Evolutionary conservation across 2,329 filamentous ascomycete species (phyloP).

Genomic region (Fonsecaea pugnacius): DNA sequence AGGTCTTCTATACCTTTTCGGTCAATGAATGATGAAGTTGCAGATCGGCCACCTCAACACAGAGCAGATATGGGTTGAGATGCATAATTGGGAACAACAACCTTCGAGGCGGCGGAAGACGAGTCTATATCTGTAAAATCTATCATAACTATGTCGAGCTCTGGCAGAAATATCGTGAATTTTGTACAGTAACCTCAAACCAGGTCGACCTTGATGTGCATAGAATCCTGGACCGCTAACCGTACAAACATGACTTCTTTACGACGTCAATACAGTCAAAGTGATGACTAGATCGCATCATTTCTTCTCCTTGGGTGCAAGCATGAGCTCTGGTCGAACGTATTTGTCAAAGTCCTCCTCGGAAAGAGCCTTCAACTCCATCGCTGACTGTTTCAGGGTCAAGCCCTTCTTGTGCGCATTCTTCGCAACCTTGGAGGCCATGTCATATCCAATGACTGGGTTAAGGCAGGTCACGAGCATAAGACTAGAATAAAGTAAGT

Average conservation of each 20-base stretch:
- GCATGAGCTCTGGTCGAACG: slow-evolving; percentile 93
- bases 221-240: neutral
- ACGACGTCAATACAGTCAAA: neutral
- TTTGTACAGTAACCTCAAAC: slow-evolving; percentile 8
- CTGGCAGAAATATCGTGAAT: neutral
- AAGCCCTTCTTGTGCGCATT: slow-evolving; percentile 98
- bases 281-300: slow-evolving; percentile 40
- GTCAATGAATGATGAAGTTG: neutral
- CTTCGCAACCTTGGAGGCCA: slow-evolving; percentile 96
- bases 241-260: slow-evolving; percentile 13
- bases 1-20: neutral
- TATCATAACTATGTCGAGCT: neutral
- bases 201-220: slow-evolving; percentile 4
- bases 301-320: slow-evolving; percentile 75
- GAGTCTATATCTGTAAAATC: neutral
- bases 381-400: slow-evolving; percentile 88
- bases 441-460: slow-evolving; percentile 96
- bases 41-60: neutral
- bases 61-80: neutral
- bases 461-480: slow-evolving; percentile 99
- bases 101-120: neutral
- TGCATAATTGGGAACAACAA: neutral
- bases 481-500: slow-evolving; percentile 61
- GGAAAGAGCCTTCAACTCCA: slow-evolving; percentile 88
- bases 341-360: slow-evolving; percentile 87